phyloP scores from a whole-genome alignment of 2,329 filamentous ascomycete genomes.

The Trematosphaeria pertusa region DNA sequence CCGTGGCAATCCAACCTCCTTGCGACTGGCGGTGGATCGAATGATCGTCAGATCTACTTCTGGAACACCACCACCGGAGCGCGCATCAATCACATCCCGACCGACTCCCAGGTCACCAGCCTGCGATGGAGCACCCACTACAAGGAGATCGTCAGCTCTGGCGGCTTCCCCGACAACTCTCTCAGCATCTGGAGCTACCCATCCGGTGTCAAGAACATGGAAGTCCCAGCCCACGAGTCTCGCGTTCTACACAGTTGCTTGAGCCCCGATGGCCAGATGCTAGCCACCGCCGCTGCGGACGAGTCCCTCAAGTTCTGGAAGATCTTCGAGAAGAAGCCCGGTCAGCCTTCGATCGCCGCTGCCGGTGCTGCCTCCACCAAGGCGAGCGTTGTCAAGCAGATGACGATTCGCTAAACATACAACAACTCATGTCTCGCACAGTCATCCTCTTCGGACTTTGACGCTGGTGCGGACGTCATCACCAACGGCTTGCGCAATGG shows the following conservation, averaged over 20 bases:
- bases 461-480: slow-evolving; percentile 20
- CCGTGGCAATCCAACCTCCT: slow-evolving; percentile 98
- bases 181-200: slow-evolving; percentile 99
- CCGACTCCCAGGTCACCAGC: slow-evolving; percentile 95
- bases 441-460: slow-evolving; percentile 7
- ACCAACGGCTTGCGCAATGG: slow-evolving; percentile 47
- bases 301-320: slow-evolving; percentile 99
- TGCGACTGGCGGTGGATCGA: slow-evolving; percentile 92
- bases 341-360: slow-evolving; percentile 68
- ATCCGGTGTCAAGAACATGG: slow-evolving; percentile 93
- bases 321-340: slow-evolving; percentile 98
- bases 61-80: slow-evolving; percentile 99
- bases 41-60: slow-evolving; percentile 99
- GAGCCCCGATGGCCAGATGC: slow-evolving; percentile 96
- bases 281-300: slow-evolving; percentile 93
- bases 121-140: slow-evolving; percentile 96
- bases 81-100: slow-evolving; percentile 98
- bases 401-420: slow-evolving; percentile 65
- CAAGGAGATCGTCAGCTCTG: slow-evolving; percentile 97
- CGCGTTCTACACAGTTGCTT: slow-evolving; percentile 95
- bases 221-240: slow-evolving; percentile 97
- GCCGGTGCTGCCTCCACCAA: slow-evolving; percentile 76
- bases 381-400: slow-evolving; percentile 86
- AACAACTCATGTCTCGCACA: slow-evolving; percentile 14
- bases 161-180: slow-evolving; percentile 98